Evolutionary conservation across 139 green algal genomes (phyloP).

Genomic region (Coccomyxa sp.): DNA sequence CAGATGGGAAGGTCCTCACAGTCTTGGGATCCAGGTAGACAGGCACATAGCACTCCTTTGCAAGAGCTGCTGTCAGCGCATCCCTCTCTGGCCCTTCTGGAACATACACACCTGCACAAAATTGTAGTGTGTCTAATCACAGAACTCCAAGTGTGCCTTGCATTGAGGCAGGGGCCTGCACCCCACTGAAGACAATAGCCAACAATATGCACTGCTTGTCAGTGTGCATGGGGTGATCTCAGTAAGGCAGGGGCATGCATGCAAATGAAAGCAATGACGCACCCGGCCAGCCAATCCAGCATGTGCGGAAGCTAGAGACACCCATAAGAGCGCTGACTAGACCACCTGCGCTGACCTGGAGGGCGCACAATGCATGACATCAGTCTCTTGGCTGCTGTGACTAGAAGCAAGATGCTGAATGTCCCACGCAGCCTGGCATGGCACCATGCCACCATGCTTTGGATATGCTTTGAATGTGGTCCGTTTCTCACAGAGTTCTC

Average conservation of each 20-base stretch:
- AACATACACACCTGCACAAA: conserved; percentile 69
- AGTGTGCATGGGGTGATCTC: too few species aligned
- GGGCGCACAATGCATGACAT: background rate
- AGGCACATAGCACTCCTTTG: conserved; percentile 74
- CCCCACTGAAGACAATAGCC: too few species aligned
- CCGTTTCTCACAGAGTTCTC: too few species aligned
- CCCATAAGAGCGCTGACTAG: conserved; percentile 92
- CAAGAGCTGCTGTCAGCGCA: conserved; percentile 63
- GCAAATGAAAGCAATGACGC: conserved; percentile 7
- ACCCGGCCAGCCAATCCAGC: conserved; percentile 96
- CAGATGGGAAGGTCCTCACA: conserved; percentile 35
- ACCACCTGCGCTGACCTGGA: conserved; percentile 80
- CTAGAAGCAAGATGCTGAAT: background rate
- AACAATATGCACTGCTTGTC: too few species aligned
- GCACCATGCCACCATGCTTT: background rate
- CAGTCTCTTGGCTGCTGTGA: background rate
- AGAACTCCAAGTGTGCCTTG: too few species aligned
- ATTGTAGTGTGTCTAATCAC: too few species aligned
- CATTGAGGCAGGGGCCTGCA: too few species aligned
- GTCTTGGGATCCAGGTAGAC: conserved; percentile 86
- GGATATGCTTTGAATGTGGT: too few species aligned
- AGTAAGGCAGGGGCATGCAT: too few species aligned
- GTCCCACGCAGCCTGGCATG: too few species aligned
- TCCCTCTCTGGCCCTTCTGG: conserved; percentile 66
- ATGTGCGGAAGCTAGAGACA: conserved; percentile 80